phyloP scores from a whole-genome alignment of 768 basidiomycete species.

The Auricularia sp. region DNA sequence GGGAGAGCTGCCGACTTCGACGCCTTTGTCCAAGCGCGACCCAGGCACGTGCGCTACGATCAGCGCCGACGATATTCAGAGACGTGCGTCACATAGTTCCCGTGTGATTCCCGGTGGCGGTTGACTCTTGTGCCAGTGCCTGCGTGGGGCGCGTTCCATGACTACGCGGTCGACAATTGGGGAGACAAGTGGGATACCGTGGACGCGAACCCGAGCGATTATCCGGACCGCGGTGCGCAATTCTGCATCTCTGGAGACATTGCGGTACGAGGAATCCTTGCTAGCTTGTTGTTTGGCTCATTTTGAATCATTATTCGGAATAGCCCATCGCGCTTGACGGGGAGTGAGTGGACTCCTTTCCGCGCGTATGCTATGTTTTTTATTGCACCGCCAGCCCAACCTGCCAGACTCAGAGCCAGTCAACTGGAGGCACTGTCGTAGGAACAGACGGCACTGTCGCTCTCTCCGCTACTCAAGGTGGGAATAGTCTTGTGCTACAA shows the following conservation, averaged over 20 bases:
- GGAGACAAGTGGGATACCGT: neutral
- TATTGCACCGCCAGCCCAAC: neutral
- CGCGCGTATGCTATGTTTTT: too few species aligned
- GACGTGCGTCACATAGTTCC: neutral
- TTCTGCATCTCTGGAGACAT: neutral
- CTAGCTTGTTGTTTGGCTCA: neutral
- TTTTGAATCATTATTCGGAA: neutral
- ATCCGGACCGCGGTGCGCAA: neutral
- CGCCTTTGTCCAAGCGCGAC: neutral
- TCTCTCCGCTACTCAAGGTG: neutral
- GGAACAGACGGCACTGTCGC: neutral
- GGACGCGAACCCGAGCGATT: neutral
- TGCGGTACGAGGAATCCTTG: neutral
- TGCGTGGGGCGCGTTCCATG: neutral
- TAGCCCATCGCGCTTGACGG: neutral
- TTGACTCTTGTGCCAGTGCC: too few species aligned
- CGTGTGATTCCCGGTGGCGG: neutral
- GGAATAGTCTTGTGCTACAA: too few species aligned
- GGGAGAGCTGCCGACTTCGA: neutral
- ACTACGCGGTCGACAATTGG: neutral
- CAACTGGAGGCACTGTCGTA: neutral
- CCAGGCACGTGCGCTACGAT: neutral
- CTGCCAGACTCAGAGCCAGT: neutral
- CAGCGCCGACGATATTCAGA: neutral
- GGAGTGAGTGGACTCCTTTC: neutral